Evolutionary conservation across 78 protist genomes (phyloP).

Genomic region (Blattamonas nauphoetae): DNA sequence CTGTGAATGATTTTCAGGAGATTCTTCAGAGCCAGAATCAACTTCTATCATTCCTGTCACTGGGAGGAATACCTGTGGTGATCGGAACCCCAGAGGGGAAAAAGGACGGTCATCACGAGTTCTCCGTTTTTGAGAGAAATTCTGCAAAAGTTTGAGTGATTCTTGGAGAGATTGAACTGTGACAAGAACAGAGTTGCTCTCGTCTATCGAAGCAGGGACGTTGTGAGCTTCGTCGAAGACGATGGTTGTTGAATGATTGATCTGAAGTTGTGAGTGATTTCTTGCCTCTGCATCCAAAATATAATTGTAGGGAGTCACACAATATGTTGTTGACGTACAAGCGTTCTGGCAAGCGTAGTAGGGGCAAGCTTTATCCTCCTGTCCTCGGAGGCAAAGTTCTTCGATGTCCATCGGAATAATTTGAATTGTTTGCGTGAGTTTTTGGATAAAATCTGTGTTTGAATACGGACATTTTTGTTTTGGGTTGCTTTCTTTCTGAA

Average conservation of each 20-base stretch:
- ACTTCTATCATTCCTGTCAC: neutral
- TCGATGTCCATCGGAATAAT: constrained; percentile 1
- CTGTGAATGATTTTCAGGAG: neutral
- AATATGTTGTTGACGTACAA: neutral
- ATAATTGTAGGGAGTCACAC: neutral
- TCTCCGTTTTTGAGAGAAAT: too few relatives aligned
- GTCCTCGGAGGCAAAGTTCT: neutral
- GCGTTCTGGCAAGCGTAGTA: neutral
- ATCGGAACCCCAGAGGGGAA: neutral
- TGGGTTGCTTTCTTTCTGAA: too few relatives aligned
- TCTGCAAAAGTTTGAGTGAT: neutral
- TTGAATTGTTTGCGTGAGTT: too few relatives aligned
- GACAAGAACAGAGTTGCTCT: neutral
- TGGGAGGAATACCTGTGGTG: neutral
- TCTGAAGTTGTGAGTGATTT: neutral
- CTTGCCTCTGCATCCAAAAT: neutral
- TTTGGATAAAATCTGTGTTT: too few relatives aligned
- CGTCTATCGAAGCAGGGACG: neutral
- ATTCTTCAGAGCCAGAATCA: neutral
- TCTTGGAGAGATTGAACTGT: neutral
- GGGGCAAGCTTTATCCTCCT: neutral
- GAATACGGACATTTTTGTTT: too few relatives aligned
- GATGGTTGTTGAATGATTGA: neutral
- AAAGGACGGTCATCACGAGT: neutral
- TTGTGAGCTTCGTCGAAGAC: neutral